phyloP scores from a whole-genome alignment of 345 rosid species.

The Populus deltoides region DNA sequence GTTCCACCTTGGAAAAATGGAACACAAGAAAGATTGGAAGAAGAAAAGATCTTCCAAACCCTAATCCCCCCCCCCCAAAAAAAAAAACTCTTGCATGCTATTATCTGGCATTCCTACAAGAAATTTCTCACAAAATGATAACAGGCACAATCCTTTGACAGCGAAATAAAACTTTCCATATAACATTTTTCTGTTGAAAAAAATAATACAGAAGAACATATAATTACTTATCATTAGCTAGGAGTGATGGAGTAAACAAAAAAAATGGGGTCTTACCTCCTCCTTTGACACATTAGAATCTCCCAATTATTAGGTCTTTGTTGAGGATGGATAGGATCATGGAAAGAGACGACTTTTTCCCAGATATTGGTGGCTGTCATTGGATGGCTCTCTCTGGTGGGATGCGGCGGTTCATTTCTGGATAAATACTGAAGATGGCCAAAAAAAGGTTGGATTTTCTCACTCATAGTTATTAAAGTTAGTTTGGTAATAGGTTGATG shows the following conservation, averaged over 20 bases:
- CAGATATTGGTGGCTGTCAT: background rate
- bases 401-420: conserved; percentile 7
- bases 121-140: background rate
- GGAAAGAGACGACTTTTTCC: background rate
- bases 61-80: fast-evolving
- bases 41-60: background rate
- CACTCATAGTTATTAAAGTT: too few relatives aligned
- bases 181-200: background rate
- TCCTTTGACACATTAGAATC: background rate
- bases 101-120: background rate
- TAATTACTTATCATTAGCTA: background rate
- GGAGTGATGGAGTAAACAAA: background rate
- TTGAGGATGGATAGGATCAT: background rate
- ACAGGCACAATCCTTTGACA: too few relatives aligned
- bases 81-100: background rate
- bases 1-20: background rate
- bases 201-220: too few relatives aligned
- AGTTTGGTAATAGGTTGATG: too few relatives aligned
- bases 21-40: background rate
- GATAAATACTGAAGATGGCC: background rate
- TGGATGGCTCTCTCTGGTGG: background rate
- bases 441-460: too few relatives aligned
- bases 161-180: too few relatives aligned
- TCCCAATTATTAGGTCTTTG: background rate
- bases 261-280: background rate